Conservation (phyloP, 163 green algal genomes). For the Scenedesmus sp. region DNA sequence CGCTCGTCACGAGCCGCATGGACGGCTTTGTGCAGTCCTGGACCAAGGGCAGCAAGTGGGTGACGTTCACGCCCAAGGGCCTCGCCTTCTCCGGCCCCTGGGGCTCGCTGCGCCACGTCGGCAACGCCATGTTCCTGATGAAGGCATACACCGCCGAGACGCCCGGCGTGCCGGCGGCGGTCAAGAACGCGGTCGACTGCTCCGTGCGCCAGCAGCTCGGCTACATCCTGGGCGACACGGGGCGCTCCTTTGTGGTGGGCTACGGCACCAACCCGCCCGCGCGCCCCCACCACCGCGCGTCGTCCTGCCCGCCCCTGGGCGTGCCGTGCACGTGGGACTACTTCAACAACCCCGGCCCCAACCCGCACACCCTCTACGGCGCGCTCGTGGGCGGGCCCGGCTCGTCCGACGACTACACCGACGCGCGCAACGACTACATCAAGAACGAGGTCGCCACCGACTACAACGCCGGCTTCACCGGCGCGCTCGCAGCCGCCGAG, state of each 20-base stretch:
- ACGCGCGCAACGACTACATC: conserved; percentile 27
- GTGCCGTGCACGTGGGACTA: conserved; percentile 31
- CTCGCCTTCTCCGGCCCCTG: conserved; percentile 26
- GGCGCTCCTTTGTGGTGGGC: conserved; percentile 52
- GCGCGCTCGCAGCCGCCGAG: neutral
- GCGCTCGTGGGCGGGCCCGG: conserved; percentile 38
- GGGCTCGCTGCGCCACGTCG: conserved; percentile 40
- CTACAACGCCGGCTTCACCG: conserved; percentile 44
- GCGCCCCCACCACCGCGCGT: conserved; percentile 28
- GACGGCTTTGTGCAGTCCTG: conserved; percentile 35
- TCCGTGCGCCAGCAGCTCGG: conserved; percentile 13
- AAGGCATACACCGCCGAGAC: conserved; percentile 10
- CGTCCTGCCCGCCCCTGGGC: conserved; percentile 13
- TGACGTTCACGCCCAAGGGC: conserved; percentile 45
- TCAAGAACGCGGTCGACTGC: conserved; percentile 1
- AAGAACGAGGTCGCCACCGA: conserved; percentile 48
- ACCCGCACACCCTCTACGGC: conserved; percentile 38
- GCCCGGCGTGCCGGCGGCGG: neutral
- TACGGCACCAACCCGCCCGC: conserved; percentile 38
- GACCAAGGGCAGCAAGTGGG: conserved; percentile 23
- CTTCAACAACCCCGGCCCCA: conserved; percentile 31
- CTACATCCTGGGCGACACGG: conserved; percentile 42
- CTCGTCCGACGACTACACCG: conserved; percentile 16
- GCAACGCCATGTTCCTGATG: conserved; percentile 45
- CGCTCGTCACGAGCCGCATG: conserved; percentile 12